Evolutionary conservation across 768 basidiomycete species (phyloP), one percentile per base, ranked within the genome.

Genomic region (Agrocybe chaxingu): DNA sequence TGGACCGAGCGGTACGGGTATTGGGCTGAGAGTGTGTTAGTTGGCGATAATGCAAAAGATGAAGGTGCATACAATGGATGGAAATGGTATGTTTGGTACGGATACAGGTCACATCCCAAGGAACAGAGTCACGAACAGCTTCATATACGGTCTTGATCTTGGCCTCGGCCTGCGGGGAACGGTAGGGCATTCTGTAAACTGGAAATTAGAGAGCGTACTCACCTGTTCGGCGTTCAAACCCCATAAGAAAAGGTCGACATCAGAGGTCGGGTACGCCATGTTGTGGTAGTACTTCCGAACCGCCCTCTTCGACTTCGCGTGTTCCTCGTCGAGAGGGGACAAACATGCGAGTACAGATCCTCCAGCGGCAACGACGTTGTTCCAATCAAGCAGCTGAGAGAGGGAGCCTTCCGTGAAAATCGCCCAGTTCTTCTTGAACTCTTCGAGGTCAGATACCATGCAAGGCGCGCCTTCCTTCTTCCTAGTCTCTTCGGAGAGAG

Each of bases 1-100:
- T 85, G 83, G 32, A 86, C 72, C n/a, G 76, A 75, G 19, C 83
- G 80, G 54, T 84, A 84, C 0, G 83, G 83, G 60, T 83, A 85
- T 70, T 84, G 82, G 45, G 76, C 80, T 82, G 52, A 38, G 19
- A 19, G 40, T 9, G 41, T 11, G 32, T 42, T 39, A 11, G 45
- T 42, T 5, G 8, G 31, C 37, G 11, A 19, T 7, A 12, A 19
- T n/a, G 4, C 8, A 37, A 12, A 13, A 3, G 51, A 39, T 7
- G 3, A 32, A 19, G 31, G 12, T 33, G 62, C 77, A 46, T 52
- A 76, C 81, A 82, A 59, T 84, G 78, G 56, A 85, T 83, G 10
- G 83, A 84, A 40, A 84, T 70, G 0, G 82, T 81, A 55, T 86
- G 81, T 64, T 81, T 84, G 50, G 81, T 81, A 35, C 82, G 76